Conservation (phyloP, 306 rosid genomes). For the Ceratonia siliqua region DNA sequence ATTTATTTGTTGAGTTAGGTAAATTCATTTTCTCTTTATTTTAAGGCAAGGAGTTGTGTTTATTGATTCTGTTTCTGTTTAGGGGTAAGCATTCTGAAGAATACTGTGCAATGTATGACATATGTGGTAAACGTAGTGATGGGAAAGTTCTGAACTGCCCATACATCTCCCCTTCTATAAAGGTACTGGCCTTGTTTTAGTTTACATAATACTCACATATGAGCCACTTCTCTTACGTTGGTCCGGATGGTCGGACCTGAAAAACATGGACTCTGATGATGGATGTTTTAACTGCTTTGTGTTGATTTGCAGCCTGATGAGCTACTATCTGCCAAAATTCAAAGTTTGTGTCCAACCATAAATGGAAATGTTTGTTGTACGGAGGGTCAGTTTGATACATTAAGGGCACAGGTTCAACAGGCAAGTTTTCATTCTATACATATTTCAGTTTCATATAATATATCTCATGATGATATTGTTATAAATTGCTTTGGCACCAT, state of each 20-base stretch:
- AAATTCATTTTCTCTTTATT: neutral
- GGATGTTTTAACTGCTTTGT: neutral
- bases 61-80: conserved; percentile 22
- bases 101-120: conserved; percentile 95
- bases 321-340: conserved; percentile 83
- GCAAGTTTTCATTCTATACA: conserved; percentile 44
- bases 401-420: conserved; percentile 89
- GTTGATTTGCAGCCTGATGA: conserved; percentile 71
- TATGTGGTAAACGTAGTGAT: conserved; percentile 85
- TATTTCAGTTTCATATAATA: neutral
- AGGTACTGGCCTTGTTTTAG: conserved; percentile 46
- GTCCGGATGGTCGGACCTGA: neutral
- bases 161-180: conserved; percentile 72
- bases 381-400: conserved; percentile 76
- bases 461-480: neutral
- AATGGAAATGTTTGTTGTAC: conserved; percentile 89
- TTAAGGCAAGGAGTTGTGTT: neutral
- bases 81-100: conserved; percentile 68
- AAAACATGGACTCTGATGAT: conserved; percentile 13
- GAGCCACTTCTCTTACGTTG: neutral
- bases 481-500: neutral
- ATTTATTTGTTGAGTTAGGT: neutral
- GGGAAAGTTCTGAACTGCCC: conserved; percentile 93
- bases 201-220: neutral
- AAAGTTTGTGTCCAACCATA: conserved; percentile 85